Percentiles rank a stretch among this genome's conserved stretches.
These are phyloP conservation scores for Chaetothyriales sp. DNA, from an alignment of 2,329 filamentous ascomycete genomes.

Conservation along the genomic window DNA sequence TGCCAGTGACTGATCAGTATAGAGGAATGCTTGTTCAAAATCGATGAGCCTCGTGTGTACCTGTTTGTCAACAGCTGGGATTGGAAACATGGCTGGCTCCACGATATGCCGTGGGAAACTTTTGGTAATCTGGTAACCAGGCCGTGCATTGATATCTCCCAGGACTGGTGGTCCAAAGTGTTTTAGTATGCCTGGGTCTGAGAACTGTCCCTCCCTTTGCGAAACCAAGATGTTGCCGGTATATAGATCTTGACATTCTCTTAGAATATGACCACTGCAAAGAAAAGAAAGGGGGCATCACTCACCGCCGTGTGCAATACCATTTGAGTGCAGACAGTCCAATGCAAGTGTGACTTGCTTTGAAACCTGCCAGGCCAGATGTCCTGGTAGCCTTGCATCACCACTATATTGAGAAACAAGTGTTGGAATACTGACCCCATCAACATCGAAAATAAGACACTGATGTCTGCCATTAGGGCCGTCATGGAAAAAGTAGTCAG, in stretches of 20 bases:
- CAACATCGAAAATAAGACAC: slow-evolving; percentile 15
- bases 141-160: slow-evolving; percentile 3
- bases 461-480: slow-evolving; percentile 17
- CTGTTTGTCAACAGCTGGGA: slow-evolving; percentile 1
- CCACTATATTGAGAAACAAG: slow-evolving; percentile 6
- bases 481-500: slow-evolving; percentile 12
- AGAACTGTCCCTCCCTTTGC: slow-evolving; percentile 2
- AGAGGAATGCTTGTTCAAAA: slow-evolving; percentile 11
- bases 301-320: slow-evolving; percentile 12
- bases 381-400: slow-evolving; percentile 8
- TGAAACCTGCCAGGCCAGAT: slow-evolving; percentile 10
- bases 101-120: slow-evolving; percentile 10
- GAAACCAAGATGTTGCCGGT: slow-evolving; percentile 11
- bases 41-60: slow-evolving; percentile 10
- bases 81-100: slow-evolving; percentile 4
- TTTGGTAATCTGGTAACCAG: slow-evolving; percentile 5
- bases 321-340: slow-evolving; percentile 10
- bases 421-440: slow-evolving; percentile 12
- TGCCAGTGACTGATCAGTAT: slow-evolving; percentile 5
- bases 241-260: slow-evolving; percentile 9
- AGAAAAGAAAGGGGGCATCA: background rate
- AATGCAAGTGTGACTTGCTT: slow-evolving; percentile 12
- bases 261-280: slow-evolving; percentile 2
- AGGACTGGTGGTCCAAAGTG: slow-evolving; percentile 6
- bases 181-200: slow-evolving; percentile 6